A percentile compares a stretch with the other conserved stretches of the same genome.
phyloP scores from a whole-genome alignment of 2,329 filamentous ascomycete species.

The Aspergillus glaucus region DNA sequence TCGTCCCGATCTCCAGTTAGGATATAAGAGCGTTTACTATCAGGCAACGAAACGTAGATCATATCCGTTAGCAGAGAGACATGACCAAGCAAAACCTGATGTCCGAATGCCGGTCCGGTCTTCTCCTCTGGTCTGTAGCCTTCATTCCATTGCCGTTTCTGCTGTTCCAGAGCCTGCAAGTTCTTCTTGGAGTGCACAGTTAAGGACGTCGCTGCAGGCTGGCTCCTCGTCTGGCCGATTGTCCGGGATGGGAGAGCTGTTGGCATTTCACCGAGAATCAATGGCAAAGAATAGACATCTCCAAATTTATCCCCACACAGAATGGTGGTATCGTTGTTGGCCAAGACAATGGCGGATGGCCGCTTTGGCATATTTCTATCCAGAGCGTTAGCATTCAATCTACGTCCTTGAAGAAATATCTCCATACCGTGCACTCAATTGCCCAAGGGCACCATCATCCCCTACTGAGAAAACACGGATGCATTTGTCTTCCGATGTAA shows the following conservation, averaged over 20 bases:
- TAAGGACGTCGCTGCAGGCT: slow-evolving; percentile 50
- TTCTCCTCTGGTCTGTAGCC: slow-evolving; percentile 38
- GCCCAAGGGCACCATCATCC: slow-evolving; percentile 53
- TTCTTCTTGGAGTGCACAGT: slow-evolving; percentile 61
- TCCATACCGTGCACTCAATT: slow-evolving; percentile 65
- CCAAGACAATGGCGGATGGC: slow-evolving; percentile 68
- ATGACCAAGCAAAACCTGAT: slow-evolving; percentile 78
- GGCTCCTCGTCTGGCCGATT: slow-evolving; percentile 24
- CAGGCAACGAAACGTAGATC: slow-evolving; percentile 47
- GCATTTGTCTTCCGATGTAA: slow-evolving; percentile 87
- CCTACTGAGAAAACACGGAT: slow-evolving; percentile 74
- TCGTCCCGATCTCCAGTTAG: slow-evolving; percentile 65
- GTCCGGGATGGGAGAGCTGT: slow-evolving; percentile 30
- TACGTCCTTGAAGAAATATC: neutral
- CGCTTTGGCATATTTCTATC: slow-evolving; percentile 79
- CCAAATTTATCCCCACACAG: slow-evolving; percentile 92
- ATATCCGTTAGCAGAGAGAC: slow-evolving; percentile 90
- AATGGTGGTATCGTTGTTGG: slow-evolving; percentile 64
- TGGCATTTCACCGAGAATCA: slow-evolving; percentile 45
- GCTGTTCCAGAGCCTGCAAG: slow-evolving; percentile 50
- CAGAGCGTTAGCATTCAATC: slow-evolving; percentile 6
- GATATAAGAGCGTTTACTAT: slow-evolving; percentile 50
- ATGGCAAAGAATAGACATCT: slow-evolving; percentile 83
- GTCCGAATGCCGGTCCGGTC: slow-evolving; percentile 58
- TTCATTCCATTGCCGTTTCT: slow-evolving; percentile 44